Conservation (phyloP, 805 yeast species). For the Jamesozyma rosinii region DNA sequence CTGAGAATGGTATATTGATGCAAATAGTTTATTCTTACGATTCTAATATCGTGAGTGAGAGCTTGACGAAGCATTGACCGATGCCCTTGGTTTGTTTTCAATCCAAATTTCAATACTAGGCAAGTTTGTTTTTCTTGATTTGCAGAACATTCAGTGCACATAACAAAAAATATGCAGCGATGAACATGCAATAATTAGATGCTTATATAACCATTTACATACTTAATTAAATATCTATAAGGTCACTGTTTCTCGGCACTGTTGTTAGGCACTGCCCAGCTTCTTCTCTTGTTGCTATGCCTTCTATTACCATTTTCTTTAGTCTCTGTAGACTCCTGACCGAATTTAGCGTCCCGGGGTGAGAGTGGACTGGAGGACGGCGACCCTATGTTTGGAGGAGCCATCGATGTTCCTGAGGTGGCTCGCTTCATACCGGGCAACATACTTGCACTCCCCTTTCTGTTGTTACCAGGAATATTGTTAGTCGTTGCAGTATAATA, state of each 20-base stretch:
- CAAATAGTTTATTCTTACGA: too few species aligned
- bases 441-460: neutral
- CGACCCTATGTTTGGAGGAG: neutral
- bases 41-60: too few species aligned
- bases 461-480: neutral
- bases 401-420: neutral
- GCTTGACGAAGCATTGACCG: too few species aligned
- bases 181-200: too few species aligned
- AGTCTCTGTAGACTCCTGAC: neutral
- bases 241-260: neutral
- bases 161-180: too few species aligned
- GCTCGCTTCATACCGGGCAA: constrained; percentile 4
- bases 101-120: too few species aligned
- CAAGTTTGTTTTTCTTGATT: too few species aligned
- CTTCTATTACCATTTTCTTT: constrained; percentile 1
- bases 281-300: neutral
- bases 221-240: neutral
- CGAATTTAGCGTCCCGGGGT: neutral
- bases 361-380: neutral
- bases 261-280: neutral
- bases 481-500: constrained; percentile 1
- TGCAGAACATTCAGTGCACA: too few species aligned
- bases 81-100: too few species aligned
- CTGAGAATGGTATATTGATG: too few species aligned
- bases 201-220: neutral